Conservation (phyloP, 768 basidiomycete species). For the Strobilomyces echinocephalus region DNA sequence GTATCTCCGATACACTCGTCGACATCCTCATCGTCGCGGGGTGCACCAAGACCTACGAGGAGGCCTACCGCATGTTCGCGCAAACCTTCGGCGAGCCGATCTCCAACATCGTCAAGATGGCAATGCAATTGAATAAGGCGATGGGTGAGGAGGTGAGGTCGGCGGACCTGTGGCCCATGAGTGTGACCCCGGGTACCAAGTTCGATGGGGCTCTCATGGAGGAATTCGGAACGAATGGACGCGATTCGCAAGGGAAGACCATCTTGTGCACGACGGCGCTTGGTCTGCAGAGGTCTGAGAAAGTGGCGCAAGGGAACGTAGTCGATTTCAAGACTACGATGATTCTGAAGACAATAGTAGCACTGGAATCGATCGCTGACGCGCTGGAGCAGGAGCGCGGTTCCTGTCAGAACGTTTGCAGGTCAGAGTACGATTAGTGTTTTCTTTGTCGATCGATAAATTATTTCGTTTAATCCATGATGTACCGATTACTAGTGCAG, state of each 20-base stretch:
- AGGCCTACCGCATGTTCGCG: conserved; percentile 27
- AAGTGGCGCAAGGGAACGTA: conserved; percentile 30
- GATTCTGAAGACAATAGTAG: conserved; percentile 53
- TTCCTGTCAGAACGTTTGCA: neutral
- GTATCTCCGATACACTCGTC: conserved; percentile 41
- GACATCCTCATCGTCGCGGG: conserved; percentile 41
- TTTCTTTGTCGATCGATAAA: conserved; percentile 19
- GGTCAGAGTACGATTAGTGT: conserved; percentile 1
- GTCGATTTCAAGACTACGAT: conserved; percentile 47
- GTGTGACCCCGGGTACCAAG: too few species aligned
- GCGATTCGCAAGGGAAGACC: conserved; percentile 13
- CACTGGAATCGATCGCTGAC: conserved; percentile 36
- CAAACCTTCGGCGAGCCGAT: conserved; percentile 34
- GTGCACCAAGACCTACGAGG: conserved; percentile 31
- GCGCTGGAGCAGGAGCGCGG: conserved; percentile 26
- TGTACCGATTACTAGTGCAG: conserved; percentile 2
- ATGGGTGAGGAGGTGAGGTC: conserved; percentile 57
- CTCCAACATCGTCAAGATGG: conserved; percentile 32
- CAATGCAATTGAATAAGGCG: conserved; percentile 36
- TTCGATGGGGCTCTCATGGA: conserved; percentile 43
- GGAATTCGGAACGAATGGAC: conserved; percentile 31
- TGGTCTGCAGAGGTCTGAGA: conserved; percentile 42
- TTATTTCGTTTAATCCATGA: conserved; percentile 14
- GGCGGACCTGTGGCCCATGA: conserved; percentile 51
- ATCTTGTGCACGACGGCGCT: conserved; percentile 57